A percentile compares a stretch with the other conserved stretches of the same genome.
phyloP scores from a whole-genome alignment of 179 eudicot species.

The Kewa caespitosa region DNA sequence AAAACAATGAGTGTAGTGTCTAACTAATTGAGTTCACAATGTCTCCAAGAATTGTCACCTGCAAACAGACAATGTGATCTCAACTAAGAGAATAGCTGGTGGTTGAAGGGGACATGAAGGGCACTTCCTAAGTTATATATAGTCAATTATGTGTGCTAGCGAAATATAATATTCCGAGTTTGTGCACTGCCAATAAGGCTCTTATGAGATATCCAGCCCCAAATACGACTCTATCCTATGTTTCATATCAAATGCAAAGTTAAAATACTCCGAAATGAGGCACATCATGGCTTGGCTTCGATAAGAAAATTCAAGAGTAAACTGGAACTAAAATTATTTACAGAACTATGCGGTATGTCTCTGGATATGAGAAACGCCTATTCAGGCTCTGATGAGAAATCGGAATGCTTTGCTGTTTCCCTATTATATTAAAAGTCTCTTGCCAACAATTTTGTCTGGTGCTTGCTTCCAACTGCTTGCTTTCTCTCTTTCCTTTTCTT shows the following conservation, averaged over 20 bases:
- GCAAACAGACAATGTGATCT: constrained; percentile 25
- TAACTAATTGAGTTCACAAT: neutral
- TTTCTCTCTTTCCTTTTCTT: too few species aligned
- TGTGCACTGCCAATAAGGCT: constrained; percentile 19
- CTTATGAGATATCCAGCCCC: too few species aligned
- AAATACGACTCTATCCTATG: neutral
- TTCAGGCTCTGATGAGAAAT: too few species aligned
- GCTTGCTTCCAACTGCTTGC: too few species aligned
- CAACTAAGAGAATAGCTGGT: constrained; percentile 19
- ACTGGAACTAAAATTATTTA: too few species aligned
- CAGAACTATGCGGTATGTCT: too few species aligned
- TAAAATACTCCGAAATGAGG: neutral
- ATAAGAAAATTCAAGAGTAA: too few species aligned
- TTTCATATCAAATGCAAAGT: neutral
- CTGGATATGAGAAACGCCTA: too few species aligned
- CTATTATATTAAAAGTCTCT: too few species aligned
- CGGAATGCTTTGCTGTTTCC: too few species aligned
- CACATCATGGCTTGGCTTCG: neutral
- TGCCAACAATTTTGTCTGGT: too few species aligned
- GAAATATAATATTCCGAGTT: neutral
- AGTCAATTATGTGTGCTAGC: neutral
- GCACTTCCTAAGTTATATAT: neutral
- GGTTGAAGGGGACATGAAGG: constrained; percentile 25
- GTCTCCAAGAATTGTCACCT: neutral
- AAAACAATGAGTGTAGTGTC: too few species aligned